Evolutionary conservation across 345 rosid species (phyloP), one percentile per base, ranked within the genome.

Genomic region (Microthlaspi erraticum): DNA sequence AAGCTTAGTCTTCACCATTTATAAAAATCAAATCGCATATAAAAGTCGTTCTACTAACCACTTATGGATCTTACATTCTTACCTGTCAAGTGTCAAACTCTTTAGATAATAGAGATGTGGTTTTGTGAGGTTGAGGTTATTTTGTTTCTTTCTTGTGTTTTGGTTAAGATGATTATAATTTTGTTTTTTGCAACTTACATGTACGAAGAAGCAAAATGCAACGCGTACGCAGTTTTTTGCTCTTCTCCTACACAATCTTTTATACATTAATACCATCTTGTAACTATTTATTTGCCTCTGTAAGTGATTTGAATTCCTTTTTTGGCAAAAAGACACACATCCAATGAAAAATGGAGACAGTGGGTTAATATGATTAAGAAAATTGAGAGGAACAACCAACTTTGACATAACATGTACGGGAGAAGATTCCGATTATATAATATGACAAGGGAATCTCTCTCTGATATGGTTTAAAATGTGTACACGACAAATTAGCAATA

Each of bases 371-470:
- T 61, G 39, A 64, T 34, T 19, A 26, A 26, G 68, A 63, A 63
- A 33, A 31, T 18, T 64, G 44, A 19, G 29, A 60, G 56, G 60
- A 60, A 39, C 39, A 60, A 26, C 18, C 29, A 70, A 70, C 51
- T 49, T 45, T 69, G 49, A 36, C 41, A 39, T 46, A 49, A 59
- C 66, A 48, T 70, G 20, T 26, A 38, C 60, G 60, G 43, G 51
- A 60, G 44, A 61, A 60, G 75, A 71, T 41, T 60, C 75, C 36
- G 52, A 60, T n/a, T 50, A 39, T 50, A 60, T 50, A 60, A 18
- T 29, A 31, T 1, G 68, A 34, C 11, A 71, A 18, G 16, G 67
- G 68, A 60, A 50, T 51, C 53, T 71, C 2, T 51, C 43, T 71
- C 17, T 50, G 12, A 26, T 59, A 57, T 34, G 23, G n/a, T 68